phyloP scores from a whole-genome alignment of 495 filamentous ascomycete species.

The Penicillium tannophilum region DNA sequence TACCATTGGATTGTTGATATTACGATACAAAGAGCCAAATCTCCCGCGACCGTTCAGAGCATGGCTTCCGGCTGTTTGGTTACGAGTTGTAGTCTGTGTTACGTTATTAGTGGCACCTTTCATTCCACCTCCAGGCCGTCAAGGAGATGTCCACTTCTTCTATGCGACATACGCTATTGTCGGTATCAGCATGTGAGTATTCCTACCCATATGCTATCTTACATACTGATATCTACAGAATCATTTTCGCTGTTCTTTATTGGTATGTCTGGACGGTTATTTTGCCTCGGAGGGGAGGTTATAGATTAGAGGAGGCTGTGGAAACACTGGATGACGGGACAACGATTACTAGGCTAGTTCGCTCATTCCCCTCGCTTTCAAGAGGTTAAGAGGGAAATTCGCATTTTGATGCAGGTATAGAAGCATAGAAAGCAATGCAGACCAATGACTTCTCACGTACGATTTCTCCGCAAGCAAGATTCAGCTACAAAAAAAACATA shows the following conservation, averaged over 20 bases:
- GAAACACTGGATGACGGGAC: conserved; percentile 63
- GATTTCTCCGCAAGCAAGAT: too few relatives aligned
- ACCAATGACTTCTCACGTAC: too few relatives aligned
- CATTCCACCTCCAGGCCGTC: conserved; percentile 48
- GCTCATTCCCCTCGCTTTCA: conserved; percentile 15
- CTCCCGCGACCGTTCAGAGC: conserved; percentile 69
- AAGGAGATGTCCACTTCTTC: conserved; percentile 60
- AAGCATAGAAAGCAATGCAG: not conserved
- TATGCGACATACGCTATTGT: conserved; percentile 76
- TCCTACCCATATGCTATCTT: not conserved
- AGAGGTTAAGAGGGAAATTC: not conserved
- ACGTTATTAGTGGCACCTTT: conserved; percentile 39
- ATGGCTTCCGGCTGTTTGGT: conserved; percentile 53
- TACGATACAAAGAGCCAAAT: conserved; percentile 62
- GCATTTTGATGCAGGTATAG: not conserved
- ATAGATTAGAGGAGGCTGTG: conserved; percentile 60
- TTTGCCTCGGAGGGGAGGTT: conserved; percentile 59
- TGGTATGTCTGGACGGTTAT: conserved; percentile 72
- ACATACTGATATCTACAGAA: conserved; percentile 33
- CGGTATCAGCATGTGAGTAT: conserved; percentile 66
- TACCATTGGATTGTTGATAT: conserved; percentile 60
- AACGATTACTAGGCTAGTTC: conserved; percentile 57
- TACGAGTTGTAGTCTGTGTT: conserved; percentile 37
- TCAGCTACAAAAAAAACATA: too few relatives aligned
- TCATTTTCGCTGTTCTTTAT: conserved; percentile 64